Evolutionary conservation across 371 early-diverging fungal species (phyloP).

Genomic region (Lichtheimia ramosa): DNA sequence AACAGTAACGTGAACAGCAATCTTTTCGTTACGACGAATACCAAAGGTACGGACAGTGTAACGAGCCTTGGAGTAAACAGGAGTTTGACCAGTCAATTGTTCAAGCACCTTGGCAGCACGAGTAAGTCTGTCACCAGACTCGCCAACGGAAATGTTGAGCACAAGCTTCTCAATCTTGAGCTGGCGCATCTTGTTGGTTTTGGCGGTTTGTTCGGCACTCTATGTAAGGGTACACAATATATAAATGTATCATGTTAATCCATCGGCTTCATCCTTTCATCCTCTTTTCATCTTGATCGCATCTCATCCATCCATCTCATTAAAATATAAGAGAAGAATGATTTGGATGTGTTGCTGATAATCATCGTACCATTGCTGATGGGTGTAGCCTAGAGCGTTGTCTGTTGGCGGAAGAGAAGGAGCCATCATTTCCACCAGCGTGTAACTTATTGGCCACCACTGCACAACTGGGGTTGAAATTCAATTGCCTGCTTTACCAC

Average conservation of each 20-base stretch:
- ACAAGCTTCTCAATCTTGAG: constrained; percentile 96
- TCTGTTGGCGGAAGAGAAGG: constrained; percentile 4
- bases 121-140: constrained; percentile 98
- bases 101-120: constrained; percentile 99
- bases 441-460: too few species aligned
- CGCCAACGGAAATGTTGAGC: constrained; percentile 97
- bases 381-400: background rate
- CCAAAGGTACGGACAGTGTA: constrained; percentile 99
- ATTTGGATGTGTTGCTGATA: background rate
- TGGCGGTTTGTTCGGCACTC: constrained; percentile 10
- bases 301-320: background rate
- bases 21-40: constrained; percentile 99
- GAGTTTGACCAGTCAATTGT: constrained; percentile 99
- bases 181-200: background rate
- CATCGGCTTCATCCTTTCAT: background rate
- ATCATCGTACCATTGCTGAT: constrained; percentile 10
- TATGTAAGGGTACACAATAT: background rate
- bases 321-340: too few species aligned
- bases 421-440: background rate
- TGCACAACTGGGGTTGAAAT: too few species aligned
- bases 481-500: too few species aligned
- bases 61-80: constrained; percentile 99
- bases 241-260: background rate
- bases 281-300: background rate
- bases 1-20: constrained; percentile 98